phyloP scores from a whole-genome alignment of 352 stramenopile species.

The Blastocystis sp. region DNA sequence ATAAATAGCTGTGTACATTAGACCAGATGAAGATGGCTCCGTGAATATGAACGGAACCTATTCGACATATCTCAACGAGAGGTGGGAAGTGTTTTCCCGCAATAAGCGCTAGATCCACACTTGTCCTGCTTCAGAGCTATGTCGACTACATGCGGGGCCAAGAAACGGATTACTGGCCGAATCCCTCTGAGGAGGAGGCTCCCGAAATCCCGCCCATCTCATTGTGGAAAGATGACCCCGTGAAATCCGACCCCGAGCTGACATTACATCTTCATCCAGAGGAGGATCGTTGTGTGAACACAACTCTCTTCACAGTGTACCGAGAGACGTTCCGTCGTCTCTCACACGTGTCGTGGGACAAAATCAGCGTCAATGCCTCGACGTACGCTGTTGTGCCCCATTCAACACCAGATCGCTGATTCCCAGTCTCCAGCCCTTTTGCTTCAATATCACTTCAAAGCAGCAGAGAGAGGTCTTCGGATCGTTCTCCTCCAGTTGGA shows the following conservation, averaged over 20 bases:
- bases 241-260: too few species aligned
- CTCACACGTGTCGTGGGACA: neutral
- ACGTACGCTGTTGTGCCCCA: too few species aligned
- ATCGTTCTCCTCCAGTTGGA: too few species aligned
- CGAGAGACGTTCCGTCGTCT: neutral
- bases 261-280: too few species aligned
- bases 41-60: neutral
- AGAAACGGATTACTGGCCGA: neutral
- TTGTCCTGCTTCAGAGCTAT: neutral
- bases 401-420: too few species aligned
- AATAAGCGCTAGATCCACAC: neutral
- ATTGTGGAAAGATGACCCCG: too few species aligned
- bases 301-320: neutral
- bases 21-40: neutral
- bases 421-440: too few species aligned
- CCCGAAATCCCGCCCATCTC: neutral
- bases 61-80: neutral
- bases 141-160: neutral
- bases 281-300: neutral
- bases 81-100: neutral
- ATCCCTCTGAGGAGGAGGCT: neutral
- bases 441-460: too few species aligned
- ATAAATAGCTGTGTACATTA: neutral
- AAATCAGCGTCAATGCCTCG: too few species aligned
- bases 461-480: too few species aligned